Percentiles rank a stretch among this genome's conserved stretches.
These are phyloP conservation scores for Hemisphaericaspora subhashii DNA, from an alignment of 1,139 yeast genomes.

Conservation along the genomic window DNA sequence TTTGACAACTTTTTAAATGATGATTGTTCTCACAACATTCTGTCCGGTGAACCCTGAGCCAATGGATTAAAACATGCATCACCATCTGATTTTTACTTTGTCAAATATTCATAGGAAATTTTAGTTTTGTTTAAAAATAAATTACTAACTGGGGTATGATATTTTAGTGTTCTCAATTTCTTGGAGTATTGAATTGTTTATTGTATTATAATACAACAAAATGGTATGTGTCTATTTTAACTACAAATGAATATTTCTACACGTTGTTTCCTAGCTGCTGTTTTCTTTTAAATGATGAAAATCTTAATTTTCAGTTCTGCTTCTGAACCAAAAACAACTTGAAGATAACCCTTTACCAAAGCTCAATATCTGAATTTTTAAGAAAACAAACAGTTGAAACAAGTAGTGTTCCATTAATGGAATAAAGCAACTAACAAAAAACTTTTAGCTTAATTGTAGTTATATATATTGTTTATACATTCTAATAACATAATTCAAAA, in stretches of 20 bases:
- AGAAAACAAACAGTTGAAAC: constrained; percentile 8
- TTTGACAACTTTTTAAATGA: constrained; percentile 10
- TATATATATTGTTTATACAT: neutral
- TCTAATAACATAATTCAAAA: neutral
- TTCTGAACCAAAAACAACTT: constrained; percentile 67
- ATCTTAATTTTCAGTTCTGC: constrained; percentile 76
- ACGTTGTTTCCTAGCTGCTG: no score
- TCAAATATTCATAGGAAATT: constrained; percentile 10
- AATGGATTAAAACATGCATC: constrained; percentile 78
- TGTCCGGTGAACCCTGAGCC: constrained; percentile 68
- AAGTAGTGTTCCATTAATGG: neutral
- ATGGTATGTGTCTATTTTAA: constrained; percentile 5
- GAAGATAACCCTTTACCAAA: constrained; percentile 62
- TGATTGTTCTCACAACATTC: constrained; percentile 37
- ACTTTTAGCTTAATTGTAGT: neutral
- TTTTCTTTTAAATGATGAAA: constrained; percentile 55
- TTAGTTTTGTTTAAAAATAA: neutral
- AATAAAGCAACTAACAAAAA: neutral
- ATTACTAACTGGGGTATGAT: constrained; percentile 1
- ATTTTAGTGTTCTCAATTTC: constrained; percentile 7
- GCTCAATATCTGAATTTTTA: constrained; percentile 25
- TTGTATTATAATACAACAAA: constrained; percentile 2
- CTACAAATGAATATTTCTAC: neutral
- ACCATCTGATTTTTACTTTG: constrained; percentile 64
- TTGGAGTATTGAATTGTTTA: constrained; percentile 4